Conservation (phyloP, 129 eudicot genomes). For the Pittosporum tobira region DNA sequence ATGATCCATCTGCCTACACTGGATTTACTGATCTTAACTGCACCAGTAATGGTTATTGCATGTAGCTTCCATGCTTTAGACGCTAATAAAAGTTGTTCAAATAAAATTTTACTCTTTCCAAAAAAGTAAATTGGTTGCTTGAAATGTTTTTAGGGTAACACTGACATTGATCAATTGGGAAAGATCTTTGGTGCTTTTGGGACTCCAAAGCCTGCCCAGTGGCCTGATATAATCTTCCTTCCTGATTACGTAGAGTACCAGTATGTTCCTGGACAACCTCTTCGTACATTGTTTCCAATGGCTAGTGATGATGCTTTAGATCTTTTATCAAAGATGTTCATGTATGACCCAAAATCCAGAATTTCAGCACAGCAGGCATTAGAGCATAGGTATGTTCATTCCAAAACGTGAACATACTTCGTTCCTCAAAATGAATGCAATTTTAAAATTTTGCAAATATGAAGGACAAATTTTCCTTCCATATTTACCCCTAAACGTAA, state of each 20-base stretch:
- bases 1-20: too few species aligned
- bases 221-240: constrained; percentile 86
- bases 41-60: background rate
- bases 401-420: background rate
- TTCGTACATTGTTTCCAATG: constrained; percentile 83
- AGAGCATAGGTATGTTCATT: constrained; percentile 65
- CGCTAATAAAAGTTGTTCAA: background rate
- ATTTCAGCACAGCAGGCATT: constrained; percentile 88
- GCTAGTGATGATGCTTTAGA: constrained; percentile 91
- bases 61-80: constrained; percentile 2
- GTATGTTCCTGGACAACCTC: constrained; percentile 77
- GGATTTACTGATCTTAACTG: background rate
- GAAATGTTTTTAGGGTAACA: constrained; percentile 52
- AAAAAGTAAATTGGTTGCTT: constrained; percentile 9
- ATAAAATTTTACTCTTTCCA: background rate
- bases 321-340: constrained; percentile 83
- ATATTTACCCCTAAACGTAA: too few species aligned
- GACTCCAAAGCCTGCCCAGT: constrained; percentile 88
- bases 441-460: too few species aligned
- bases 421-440: too few species aligned
- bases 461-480: too few species aligned
- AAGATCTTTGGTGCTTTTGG: constrained; percentile 96
- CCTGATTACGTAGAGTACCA: constrained; percentile 96
- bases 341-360: constrained; percentile 89
- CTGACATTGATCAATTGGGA: constrained; percentile 97